Conservation (phyloP, 352 stramenopile genomes). For the Globisporangium cederbergense region DNA sequence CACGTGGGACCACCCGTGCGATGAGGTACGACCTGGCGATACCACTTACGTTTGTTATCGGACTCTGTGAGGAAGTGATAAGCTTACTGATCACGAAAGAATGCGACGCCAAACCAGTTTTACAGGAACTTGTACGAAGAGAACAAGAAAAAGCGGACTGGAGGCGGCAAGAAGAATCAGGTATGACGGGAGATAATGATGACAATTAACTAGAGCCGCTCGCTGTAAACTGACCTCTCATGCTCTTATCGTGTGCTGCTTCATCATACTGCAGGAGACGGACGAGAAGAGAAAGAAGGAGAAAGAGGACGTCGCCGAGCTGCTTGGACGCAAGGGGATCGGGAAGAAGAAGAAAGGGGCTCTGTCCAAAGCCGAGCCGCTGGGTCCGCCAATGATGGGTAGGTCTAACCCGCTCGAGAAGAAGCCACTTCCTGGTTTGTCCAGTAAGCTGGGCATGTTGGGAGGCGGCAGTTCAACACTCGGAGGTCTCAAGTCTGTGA, state of each 20-base stretch:
- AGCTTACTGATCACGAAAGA: conserved; percentile 3
- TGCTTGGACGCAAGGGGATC: conserved; percentile 57
- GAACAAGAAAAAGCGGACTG: conserved; percentile 77
- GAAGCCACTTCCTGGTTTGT: conserved; percentile 59
- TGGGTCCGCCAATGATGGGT: conserved; percentile 38
- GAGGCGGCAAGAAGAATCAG: conserved; percentile 33
- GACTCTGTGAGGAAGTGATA: not conserved
- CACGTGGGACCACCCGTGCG: conserved; percentile 94
- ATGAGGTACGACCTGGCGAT: conserved; percentile 54
- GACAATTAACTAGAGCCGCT: too few species aligned
- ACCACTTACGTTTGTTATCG: not conserved
- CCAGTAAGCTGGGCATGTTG: conserved; percentile 30
- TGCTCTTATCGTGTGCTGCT: not conserved
- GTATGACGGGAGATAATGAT: conserved; percentile 14
- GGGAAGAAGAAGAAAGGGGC: conserved; percentile 60
- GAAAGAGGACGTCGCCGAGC: conserved; percentile 75
- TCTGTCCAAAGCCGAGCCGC: conserved; percentile 35
- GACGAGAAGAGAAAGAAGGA: conserved; percentile 79
- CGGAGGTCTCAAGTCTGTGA: conserved; percentile 38
- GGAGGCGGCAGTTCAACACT: conserved; percentile 25
- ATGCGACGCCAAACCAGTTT: conserved; percentile 40
- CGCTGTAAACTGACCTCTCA: not conserved
- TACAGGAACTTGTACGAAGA: conserved; percentile 93
- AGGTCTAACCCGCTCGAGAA: conserved; percentile 57
- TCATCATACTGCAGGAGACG: conserved; percentile 32